A percentile compares a stretch with the other conserved stretches of the same genome.
phyloP scores from a whole-genome alignment of 2,329 filamentous ascomycete species.

The Arthrobotrys conoides region DNA sequence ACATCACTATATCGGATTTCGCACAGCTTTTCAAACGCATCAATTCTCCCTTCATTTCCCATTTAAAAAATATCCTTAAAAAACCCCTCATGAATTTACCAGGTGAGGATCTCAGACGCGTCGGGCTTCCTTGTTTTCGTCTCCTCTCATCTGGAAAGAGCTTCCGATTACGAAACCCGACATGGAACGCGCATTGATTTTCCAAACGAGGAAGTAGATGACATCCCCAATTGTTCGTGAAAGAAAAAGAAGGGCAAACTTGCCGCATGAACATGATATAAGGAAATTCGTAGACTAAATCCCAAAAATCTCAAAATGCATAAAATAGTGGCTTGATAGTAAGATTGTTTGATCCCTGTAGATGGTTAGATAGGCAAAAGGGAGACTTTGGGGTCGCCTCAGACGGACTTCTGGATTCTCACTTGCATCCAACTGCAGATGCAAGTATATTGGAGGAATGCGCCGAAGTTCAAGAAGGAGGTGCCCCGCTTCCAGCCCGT shows the following conservation, averaged over 20 bases:
- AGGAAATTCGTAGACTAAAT: background rate
- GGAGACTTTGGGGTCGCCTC: background rate
- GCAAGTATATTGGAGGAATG: background rate
- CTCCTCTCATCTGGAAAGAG: slow-evolving; percentile 35
- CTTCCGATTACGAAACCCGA: slow-evolving; percentile 8
- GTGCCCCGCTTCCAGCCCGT: slow-evolving; percentile 27
- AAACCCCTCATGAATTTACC: background rate
- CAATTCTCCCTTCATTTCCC: slow-evolving; percentile 21
- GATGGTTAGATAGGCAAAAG: background rate
- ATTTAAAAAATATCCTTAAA: background rate
- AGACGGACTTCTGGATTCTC: background rate
- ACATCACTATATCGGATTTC: slow-evolving; percentile 2
- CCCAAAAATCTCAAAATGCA: slow-evolving; percentile 6
- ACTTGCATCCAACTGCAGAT: background rate
- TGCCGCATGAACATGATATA: background rate
- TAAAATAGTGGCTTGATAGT: slow-evolving; percentile 3
- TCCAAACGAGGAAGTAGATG: slow-evolving; percentile 19
- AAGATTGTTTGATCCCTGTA: slow-evolving; percentile 5
- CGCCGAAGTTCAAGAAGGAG: background rate
- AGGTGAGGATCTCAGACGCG: background rate
- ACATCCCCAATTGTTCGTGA: background rate
- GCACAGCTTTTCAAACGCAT: slow-evolving; percentile 16
- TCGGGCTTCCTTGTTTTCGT: slow-evolving; percentile 20
- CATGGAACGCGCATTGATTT: slow-evolving; percentile 39
- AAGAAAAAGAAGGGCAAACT: background rate